Evolutionary conservation across 2,329 filamentous ascomycete species (phyloP).

Genomic region (Fusarium phyllophilum): DNA sequence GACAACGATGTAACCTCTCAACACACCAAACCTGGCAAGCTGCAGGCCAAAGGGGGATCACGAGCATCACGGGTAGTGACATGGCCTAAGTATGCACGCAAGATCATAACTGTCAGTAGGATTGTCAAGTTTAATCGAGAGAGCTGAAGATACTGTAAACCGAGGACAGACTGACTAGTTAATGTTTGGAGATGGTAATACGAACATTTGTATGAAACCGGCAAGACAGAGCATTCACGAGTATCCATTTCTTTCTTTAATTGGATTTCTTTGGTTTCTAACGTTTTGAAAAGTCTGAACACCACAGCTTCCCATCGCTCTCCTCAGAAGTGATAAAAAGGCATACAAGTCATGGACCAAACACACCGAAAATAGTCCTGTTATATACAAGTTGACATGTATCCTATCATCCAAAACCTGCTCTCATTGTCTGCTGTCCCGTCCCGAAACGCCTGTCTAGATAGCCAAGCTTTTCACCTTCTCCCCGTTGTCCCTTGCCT

Average conservation of each 20-base stretch:
- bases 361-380: constrained; percentile 33
- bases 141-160: background rate
- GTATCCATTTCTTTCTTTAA: constrained; percentile 31
- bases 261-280: constrained; percentile 36
- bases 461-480: constrained; percentile 33
- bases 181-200: background rate
- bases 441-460: constrained; percentile 31
- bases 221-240: constrained; percentile 3
- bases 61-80: background rate
- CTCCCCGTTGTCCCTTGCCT: constrained; percentile 28
- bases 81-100: background rate
- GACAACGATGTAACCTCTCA: constrained; percentile 9
- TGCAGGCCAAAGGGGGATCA: constrained; percentile 11
- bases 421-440: background rate
- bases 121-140: background rate
- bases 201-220: background rate
- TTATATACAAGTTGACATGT: constrained; percentile 44
- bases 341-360: constrained; percentile 32
- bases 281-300: constrained; percentile 37
- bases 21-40: background rate
- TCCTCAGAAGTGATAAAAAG: constrained; percentile 3
- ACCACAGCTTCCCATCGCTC: constrained; percentile 17
- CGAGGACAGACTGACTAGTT: background rate
- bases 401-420: constrained; percentile 16
- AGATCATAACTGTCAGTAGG: background rate